Base-by-base conservation (phyloP, 768 basidiomycete genomes). In the Heimioporus sp. region DNA sequence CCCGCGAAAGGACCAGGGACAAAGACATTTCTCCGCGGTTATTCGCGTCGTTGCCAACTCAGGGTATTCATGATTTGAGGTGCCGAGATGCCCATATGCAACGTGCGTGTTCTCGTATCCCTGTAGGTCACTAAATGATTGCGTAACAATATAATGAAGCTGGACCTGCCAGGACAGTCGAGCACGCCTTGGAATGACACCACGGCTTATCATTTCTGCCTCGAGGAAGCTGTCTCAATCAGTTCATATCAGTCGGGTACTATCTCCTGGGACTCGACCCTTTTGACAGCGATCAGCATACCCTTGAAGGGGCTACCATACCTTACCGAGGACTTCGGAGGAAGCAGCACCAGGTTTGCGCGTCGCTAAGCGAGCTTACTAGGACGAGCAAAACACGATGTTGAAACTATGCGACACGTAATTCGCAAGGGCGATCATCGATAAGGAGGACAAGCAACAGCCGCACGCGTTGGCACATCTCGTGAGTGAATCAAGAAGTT, bases 21-120 rank as follows among this genome's bases (percentile, higher is more conserved):
- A 19, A 39, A 41, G 35, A n/a, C 19, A 41, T 19, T 40, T 17
- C 41, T 44, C 61, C 57, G 61, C 52, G 63, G 62, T 51, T 11
- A 42, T 53, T 48, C 36, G 24, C n/a, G 30, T 44, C 8, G 30
- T 47, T 30, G 51, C 49, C 51, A 42, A 54, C 43, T 20, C 16
- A 30, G 24, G 24, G 24, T 24, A 38, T 46, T 46, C 43, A 49
- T 51, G 20, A n/a, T 41, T 46, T 37, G 36, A 48, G 49, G 48
- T 43, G 28, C 38, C 31, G 28, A 55, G 34, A 50, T 43, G 36
- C 46, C 17, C 11, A 19, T 32, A 20, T 19, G 19, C 43, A 46
- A 43, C 41, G 32, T 36, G 21, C 30, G 43, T 36, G 21, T 40
- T 19, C 35, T 43, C 12, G 24, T 52, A 31, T 48, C 38, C 15